Base-by-base conservation (phyloP, 495 filamentous ascomycete genomes). In the Neurospora sp. region DNA sequence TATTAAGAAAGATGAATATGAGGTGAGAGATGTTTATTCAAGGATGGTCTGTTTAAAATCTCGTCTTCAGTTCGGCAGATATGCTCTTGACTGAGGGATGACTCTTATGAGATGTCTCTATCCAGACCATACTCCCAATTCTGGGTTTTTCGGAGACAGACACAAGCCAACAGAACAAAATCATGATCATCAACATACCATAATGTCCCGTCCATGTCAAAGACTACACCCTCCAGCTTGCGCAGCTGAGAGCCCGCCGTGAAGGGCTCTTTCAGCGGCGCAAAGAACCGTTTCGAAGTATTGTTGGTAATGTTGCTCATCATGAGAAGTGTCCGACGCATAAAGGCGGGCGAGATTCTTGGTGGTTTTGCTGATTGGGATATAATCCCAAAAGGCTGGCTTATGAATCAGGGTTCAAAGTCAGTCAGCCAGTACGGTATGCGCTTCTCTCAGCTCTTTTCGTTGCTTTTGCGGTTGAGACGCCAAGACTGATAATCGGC, bases 201-300 rank as follows among this genome's bases (percentile, higher is more conserved):
- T 69, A 98, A 81, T 28, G 95, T 98, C 7, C 95, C 95, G 81
- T 98, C 95, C 39, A 98, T 92, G 83, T 98, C 95, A 81, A 98
- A 98, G 39, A 98, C 89, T 8, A 98, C 88, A 2, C 95, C 95
- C 76, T 90, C 89, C 70, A 98, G 82, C 70, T 82, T 85, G 43
- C 91, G 91, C 13, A 84, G 39, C 31, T 76, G 37, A 0, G 48
- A 83, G 72, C 81, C 77, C 37, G 79, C 45, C 10, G 70, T 45
- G 31, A 74, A 74, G 2, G 73, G 73, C 40, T 75, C 74, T 48
- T 73, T 78, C 45, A 82, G 76, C 21, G 89, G 88, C 6, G 88
- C 88, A 62, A 62, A 62, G 54, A 19, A 19, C 28, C 54, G 54
- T 62, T 62, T 62, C 15, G 28, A 19, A 34, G 54, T 62, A 28